Evolutionary conservation across 768 basidiomycete species (phyloP).

Genomic region (Mycena chlorophos): DNA sequence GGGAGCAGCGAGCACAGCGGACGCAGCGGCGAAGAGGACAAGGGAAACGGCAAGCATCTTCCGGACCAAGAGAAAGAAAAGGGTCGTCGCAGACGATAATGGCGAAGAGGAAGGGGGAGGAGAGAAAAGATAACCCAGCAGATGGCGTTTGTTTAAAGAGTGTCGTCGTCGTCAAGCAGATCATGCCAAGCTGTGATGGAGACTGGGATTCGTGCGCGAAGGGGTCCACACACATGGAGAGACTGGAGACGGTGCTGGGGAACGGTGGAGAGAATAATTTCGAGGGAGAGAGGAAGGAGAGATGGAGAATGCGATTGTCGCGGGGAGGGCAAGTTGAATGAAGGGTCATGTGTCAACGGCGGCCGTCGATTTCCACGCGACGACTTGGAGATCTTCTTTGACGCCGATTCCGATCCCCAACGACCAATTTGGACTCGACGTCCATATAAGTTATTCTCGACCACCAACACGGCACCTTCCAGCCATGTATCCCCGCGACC

Average conservation of each 20-base stretch:
- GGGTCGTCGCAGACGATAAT: constrained; percentile 19
- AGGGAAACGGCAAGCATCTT: constrained; percentile 12
- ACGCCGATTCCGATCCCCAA: background rate
- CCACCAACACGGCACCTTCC: background rate
- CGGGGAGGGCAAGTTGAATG: too few relatives aligned
- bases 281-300: background rate
- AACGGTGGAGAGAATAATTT: constrained; percentile 16
- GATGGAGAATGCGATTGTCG: background rate
- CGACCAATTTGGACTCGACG: background rate
- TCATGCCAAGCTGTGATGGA: too few relatives aligned
- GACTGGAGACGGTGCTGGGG: too few relatives aligned
- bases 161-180: too few relatives aligned
- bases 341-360: too few relatives aligned
- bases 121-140: too few relatives aligned
- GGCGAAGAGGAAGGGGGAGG: background rate
- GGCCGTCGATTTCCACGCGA: background rate
- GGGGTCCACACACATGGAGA: too few relatives aligned
- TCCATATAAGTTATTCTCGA: background rate
- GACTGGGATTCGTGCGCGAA: too few relatives aligned
- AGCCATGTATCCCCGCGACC: background rate
- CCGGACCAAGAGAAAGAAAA: constrained; percentile 4
- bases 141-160: too few relatives aligned
- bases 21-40: constrained; percentile 13
- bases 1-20: constrained; percentile 10
- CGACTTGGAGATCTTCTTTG: background rate